Conservation (phyloP, 1,284 basidiomycete genomes). For the Irpex lacteus region DNA sequence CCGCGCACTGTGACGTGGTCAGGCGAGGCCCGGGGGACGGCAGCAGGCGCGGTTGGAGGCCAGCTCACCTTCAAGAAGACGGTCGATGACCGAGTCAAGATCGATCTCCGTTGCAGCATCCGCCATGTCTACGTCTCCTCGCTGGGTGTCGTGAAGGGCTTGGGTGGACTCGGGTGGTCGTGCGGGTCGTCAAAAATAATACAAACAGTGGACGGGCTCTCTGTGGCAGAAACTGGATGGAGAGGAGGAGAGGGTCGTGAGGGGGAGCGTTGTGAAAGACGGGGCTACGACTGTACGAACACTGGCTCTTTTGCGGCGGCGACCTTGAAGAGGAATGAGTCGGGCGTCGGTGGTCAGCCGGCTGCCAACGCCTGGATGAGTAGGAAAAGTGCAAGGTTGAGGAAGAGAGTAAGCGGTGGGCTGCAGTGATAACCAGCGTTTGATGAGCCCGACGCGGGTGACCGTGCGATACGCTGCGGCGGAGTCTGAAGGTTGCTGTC, state of each 20-base stretch:
- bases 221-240: conserved; percentile 14
- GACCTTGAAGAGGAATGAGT: conserved; percentile 5
- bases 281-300: conserved; percentile 8
- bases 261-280: conserved; percentile 5
- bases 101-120: conserved; percentile 85
- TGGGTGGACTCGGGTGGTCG: conserved; percentile 26
- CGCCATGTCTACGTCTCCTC: conserved; percentile 42
- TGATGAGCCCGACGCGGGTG: conserved; percentile 15
- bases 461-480: conserved; percentile 6
- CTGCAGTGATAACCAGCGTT: conserved; percentile 30
- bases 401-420: conserved; percentile 15
- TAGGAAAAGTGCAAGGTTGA: conserved; percentile 28
- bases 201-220: conserved; percentile 16
- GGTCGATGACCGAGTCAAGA: conserved; percentile 97
- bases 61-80: conserved; percentile 89
- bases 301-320: conserved; percentile 8
- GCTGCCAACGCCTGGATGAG: conserved; percentile 23
- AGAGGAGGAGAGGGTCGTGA: conserved; percentile 10
- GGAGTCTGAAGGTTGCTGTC: conserved; percentile 14
- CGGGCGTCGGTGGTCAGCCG: conserved; percentile 27
- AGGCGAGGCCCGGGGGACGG: conserved; percentile 14
- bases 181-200: conserved; percentile 23
- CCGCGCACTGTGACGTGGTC: conserved; percentile 68
- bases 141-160: conserved; percentile 23
- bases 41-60: conserved; percentile 21